Conservation (phyloP, 805 yeast genomes). For the Wickerhamomyces sydowiorum region DNA sequence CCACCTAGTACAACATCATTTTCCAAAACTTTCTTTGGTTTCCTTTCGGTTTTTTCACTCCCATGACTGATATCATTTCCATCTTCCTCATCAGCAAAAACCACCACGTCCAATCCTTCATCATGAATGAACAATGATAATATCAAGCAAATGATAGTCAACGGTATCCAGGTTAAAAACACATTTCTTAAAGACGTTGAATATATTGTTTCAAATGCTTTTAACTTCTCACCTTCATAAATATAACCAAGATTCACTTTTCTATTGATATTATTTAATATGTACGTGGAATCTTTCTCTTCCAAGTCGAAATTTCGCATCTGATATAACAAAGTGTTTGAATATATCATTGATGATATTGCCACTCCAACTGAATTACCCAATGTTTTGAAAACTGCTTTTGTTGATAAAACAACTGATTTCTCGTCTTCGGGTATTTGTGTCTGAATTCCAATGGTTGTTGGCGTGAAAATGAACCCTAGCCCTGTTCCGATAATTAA, state of each 20-base stretch:
- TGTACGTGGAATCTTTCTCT: neutral
- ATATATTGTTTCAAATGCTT: neutral
- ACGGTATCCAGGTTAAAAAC: neutral
- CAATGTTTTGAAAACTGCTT: slow-evolving; percentile 50
- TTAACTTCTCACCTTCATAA: neutral
- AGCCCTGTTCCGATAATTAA: slow-evolving; percentile 36
- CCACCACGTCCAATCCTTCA: neutral
- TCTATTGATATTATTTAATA: neutral
- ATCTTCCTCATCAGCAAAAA: neutral
- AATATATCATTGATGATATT: slow-evolving; percentile 17
- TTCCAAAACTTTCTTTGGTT: too few species aligned
- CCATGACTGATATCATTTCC: too few species aligned
- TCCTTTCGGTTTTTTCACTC: too few species aligned
- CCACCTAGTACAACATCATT: too few species aligned
- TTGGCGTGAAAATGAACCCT: slow-evolving; percentile 24
- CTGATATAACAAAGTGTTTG: neutral
- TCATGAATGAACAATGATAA: neutral
- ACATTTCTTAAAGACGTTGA: neutral
- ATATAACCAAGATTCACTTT: neutral
- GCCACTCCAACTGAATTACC: slow-evolving; percentile 61
- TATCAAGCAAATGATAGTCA: neutral
- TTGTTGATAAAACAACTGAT: slow-evolving; percentile 50
- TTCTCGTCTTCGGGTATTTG: slow-evolving; percentile 44
- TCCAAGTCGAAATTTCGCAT: neutral
- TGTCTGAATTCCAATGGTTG: slow-evolving; percentile 46